Conservation (phyloP, 495 filamentous ascomycete species). For the Lasiosphaeris hirsuta region DNA sequence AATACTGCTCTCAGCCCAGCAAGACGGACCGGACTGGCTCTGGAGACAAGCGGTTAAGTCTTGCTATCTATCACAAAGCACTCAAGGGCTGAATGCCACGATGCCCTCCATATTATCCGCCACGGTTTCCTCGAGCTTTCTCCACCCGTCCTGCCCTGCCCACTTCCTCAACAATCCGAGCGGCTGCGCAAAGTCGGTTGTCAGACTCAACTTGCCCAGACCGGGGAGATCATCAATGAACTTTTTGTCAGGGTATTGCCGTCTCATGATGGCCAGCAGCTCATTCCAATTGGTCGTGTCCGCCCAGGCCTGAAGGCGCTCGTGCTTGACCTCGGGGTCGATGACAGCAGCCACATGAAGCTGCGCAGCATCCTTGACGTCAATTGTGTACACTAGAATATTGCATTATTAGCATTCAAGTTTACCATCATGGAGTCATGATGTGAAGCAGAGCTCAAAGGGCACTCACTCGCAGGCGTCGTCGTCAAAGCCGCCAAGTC, state of each 20-base stretch:
- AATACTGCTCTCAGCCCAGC: too few species aligned
- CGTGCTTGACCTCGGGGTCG: conserved; percentile 35
- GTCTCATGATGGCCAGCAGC: conserved; percentile 32
- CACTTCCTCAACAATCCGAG: conserved; percentile 32
- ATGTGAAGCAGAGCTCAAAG: not conserved
- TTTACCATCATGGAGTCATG: not conserved
- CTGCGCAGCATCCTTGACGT: conserved; percentile 48
- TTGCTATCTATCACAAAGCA: too few species aligned
- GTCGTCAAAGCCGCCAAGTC: conserved; percentile 2
- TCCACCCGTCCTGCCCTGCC: conserved; percentile 19
- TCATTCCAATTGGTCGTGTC: conserved; percentile 36
- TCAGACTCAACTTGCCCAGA: conserved; percentile 22
- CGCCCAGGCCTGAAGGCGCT: conserved; percentile 49
- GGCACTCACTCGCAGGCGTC: not conserved
- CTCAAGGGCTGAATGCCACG: not conserved
- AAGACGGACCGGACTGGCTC: too few species aligned
- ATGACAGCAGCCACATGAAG: conserved; percentile 49
- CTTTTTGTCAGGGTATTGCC: conserved; percentile 23
- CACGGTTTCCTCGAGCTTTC: conserved; percentile 10
- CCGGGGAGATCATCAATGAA: conserved; percentile 11
- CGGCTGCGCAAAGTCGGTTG: conserved; percentile 25
- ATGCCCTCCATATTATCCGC: conserved; percentile 4
- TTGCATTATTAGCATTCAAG: not conserved
- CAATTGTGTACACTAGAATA: conserved; percentile 37
- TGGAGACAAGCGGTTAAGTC: too few species aligned